Evolutionary conservation across 345 rosid species (phyloP), one percentile per base, ranked within the genome.

Genomic region (Salix suchowensis): DNA sequence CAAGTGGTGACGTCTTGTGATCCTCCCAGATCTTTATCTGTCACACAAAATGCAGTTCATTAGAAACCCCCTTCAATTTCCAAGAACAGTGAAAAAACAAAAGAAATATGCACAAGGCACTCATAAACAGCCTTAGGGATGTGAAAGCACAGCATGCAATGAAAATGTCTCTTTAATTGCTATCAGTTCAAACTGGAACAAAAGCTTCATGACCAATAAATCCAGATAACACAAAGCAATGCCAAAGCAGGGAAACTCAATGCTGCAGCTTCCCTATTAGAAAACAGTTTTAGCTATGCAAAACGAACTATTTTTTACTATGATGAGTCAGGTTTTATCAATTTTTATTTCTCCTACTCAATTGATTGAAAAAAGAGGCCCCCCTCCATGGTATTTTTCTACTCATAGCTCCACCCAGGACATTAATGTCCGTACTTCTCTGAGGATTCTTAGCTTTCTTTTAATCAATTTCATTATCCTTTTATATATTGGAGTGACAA

Each of bases 11-110:
- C 67, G 85, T 79, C 85, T 89, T 95, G 82, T 79, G 89, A 80
- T 91, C 97, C 75, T 91, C 96, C 98, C 98, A 95, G 74, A 95
- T 90, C 84, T 95, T 95, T 68, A 95, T 85, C 98, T 95, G 90
- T 78, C 54, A 66, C 44, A 67, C 40, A 73, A 70, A 66, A 73
- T 58, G 32, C 68, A 55, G 19, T 78, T 6, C 68, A 65, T 65
- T 26, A 65, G 34, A 65, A 14, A 24, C 40, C 8, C 19, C 4
- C 18, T 52, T 6, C 19, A 19, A 19, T 52, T 52, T 52, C 58
- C 19, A 19, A 19, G 23, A 52, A 19, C 8, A 52, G 58, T 52
- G 0, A 19, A 52, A 7, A 52, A 52, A 2, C n/a, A 19, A 5
- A 5, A 52, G 10, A 52, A 52, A 19, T 52, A 52, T 18, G n/a